These are phyloP conservation scores for Phytophthora nicotianae DNA, from an alignment of 352 stramenopile species.

Conservation along the genomic window DNA sequence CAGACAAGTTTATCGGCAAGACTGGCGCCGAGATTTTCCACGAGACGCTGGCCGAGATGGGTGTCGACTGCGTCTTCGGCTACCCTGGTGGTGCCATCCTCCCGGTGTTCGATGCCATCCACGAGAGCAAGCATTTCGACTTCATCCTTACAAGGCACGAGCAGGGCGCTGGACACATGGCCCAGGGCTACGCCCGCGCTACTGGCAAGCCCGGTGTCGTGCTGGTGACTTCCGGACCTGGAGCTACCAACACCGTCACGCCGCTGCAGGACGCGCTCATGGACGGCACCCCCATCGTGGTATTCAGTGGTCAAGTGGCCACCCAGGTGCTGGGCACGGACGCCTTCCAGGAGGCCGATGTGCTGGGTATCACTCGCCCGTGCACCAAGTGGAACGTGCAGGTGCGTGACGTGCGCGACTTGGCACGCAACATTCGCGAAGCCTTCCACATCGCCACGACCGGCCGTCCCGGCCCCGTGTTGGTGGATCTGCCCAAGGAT, in stretches of 20 bases:
- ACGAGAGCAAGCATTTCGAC: constrained; percentile 85
- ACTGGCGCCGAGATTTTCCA: constrained; percentile 95
- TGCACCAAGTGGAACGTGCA: constrained; percentile 98
- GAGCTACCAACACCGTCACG: constrained; percentile 95
- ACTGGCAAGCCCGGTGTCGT: constrained; percentile 91
- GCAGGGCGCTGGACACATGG: constrained; percentile 87
- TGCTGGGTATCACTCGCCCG: constrained; percentile 86
- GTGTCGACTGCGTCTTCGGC: constrained; percentile 92
- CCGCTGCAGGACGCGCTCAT: constrained; percentile 94
- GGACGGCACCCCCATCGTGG: constrained; percentile 94
- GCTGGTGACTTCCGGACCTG: constrained; percentile 93
- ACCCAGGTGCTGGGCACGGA: constrained; percentile 92
- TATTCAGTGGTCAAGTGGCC: constrained; percentile 94
- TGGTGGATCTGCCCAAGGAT: constrained; percentile 97
- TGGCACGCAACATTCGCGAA: constrained; percentile 95
- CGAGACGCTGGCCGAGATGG: constrained; percentile 91
- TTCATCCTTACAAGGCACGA: constrained; percentile 86
- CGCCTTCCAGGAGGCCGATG: constrained; percentile 93
- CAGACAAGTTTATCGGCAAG: constrained; percentile 91
- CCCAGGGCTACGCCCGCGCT: constrained; percentile 82
- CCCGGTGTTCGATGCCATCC: constrained; percentile 95
- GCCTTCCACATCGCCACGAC: constrained; percentile 96
- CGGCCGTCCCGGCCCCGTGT: constrained; percentile 92
- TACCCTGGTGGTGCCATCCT: constrained; percentile 95
- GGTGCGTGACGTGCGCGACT: constrained; percentile 94